These are phyloP conservation scores for Fraxinus excelsior DNA, from an alignment of 257 asterid genomes.

Conservation along the genomic window DNA sequence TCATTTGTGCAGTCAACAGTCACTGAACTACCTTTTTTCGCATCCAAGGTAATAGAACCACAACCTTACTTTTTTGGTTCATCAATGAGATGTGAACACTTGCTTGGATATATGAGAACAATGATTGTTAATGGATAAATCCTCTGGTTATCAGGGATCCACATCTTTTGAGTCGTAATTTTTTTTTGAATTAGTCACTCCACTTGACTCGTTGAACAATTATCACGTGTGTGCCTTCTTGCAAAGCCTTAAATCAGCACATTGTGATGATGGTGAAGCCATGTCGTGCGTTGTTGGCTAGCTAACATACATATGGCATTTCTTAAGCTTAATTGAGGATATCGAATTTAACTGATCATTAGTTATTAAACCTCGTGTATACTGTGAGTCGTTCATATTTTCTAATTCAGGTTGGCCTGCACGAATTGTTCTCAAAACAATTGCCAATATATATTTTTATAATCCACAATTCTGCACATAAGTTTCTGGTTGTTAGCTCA, in stretches of 20 bases:
- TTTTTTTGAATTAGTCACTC: background rate
- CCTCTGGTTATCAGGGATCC: background rate
- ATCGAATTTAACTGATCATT: background rate
- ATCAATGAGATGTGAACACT: background rate
- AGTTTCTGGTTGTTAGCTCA: background rate
- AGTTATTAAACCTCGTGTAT: background rate
- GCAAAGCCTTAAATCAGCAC: background rate
- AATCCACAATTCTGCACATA: background rate
- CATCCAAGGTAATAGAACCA: constrained; percentile 42
- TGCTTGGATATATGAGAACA: background rate
- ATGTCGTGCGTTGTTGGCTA: background rate
- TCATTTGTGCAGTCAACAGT: constrained; percentile 53
- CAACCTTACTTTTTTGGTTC: background rate
- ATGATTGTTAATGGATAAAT: background rate
- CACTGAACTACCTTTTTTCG: constrained; percentile 53
- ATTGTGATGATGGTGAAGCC: background rate
- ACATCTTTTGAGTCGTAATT: background rate
- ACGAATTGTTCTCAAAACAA: background rate
- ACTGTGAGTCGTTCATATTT: background rate
- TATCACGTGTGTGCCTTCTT: background rate
- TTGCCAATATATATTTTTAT: background rate
- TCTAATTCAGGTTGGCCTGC: background rate
- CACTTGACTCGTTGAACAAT: background rate
- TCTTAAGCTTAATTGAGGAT: background rate
- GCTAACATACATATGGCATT: background rate